Percentiles rank a stretch among this genome's conserved stretches.
Conservation (phyloP, 2,329 filamentous ascomycete genomes). For the Fusarium devonianum region DNA sequence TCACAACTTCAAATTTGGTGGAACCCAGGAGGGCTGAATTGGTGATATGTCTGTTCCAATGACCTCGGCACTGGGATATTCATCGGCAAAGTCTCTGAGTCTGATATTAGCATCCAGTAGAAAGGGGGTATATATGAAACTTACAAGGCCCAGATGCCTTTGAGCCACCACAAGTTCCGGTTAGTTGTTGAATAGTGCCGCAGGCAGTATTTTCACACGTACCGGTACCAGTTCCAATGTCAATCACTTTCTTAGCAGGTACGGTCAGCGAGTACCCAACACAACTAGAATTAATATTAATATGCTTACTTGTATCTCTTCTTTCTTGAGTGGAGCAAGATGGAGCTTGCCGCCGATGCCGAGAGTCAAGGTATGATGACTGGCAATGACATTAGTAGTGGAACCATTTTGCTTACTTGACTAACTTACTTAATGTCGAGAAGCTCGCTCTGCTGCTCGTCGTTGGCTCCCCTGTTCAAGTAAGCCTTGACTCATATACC, state of each 20-base stretch:
- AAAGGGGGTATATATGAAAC: background rate
- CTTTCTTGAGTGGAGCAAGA: slow-evolving; percentile 1
- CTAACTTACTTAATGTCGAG: slow-evolving; percentile 4
- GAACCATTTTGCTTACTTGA: background rate
- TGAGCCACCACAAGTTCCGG: background rate
- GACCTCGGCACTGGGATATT: slow-evolving; percentile 53
- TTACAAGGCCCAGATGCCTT: slow-evolving; percentile 32
- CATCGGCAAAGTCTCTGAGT: slow-evolving; percentile 54
- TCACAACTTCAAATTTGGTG: background rate
- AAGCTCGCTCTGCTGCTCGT: slow-evolving; percentile 6
- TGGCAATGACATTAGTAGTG: background rate
- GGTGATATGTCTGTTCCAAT: slow-evolving; percentile 61
- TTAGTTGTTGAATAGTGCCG: background rate
- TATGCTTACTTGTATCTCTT: background rate
- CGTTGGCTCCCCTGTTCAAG: background rate
- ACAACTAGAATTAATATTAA: background rate
- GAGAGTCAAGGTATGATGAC: slow-evolving; percentile 6
- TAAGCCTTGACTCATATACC: background rate
- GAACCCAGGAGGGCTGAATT: slow-evolving; percentile 59
- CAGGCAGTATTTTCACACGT: background rate
- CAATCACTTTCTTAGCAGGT: background rate
- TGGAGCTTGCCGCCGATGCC: background rate
- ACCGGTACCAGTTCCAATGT: slow-evolving; percentile 4
- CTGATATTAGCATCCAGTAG: background rate
- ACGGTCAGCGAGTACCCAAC: background rate